Conservation (phyloP, 176 grass and related monocot species). For the Elymus sibiricus region DNA sequence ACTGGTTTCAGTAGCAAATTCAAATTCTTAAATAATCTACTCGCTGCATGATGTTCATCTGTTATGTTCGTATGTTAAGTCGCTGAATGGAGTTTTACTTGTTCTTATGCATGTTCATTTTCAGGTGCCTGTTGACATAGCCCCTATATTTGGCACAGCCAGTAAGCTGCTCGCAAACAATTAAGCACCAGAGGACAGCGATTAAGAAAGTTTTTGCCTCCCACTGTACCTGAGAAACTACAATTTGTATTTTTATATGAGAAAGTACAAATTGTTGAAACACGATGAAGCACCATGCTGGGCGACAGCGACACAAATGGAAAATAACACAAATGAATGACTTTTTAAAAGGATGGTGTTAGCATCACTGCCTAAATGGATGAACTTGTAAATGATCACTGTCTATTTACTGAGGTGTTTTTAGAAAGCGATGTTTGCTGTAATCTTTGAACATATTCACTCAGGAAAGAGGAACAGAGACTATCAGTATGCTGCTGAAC, state of each 20-base stretch:
- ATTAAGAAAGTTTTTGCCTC: background rate
- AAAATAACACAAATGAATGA: background rate
- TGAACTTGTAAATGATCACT: no score
- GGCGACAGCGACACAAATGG: background rate
- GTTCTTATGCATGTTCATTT: constrained; percentile 5
- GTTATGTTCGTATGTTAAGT: background rate
- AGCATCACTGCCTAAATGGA: no score
- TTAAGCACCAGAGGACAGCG: background rate
- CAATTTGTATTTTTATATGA: background rate
- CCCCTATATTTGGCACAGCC: constrained; percentile 51
- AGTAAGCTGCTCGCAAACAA: constrained; percentile 44
- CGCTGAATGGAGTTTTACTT: no score
- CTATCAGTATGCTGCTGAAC: background rate
- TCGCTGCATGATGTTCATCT: background rate
- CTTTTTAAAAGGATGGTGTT: background rate
- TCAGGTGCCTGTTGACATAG: constrained; percentile 84
- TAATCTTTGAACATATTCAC: constrained; percentile 6
- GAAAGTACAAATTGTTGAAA: background rate
- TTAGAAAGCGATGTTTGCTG: background rate
- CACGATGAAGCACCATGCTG: background rate
- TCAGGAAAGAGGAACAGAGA: background rate
- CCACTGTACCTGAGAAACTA: background rate
- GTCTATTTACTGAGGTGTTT: background rate
- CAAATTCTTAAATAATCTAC: background rate
- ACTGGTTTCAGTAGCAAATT: background rate